A percentile compares a stretch with the other conserved stretches of the same genome.
Evolutionary conservation across 495 filamentous ascomycete genomes (phyloP).

Genomic region (Annulohypoxylon stygium): DNA sequence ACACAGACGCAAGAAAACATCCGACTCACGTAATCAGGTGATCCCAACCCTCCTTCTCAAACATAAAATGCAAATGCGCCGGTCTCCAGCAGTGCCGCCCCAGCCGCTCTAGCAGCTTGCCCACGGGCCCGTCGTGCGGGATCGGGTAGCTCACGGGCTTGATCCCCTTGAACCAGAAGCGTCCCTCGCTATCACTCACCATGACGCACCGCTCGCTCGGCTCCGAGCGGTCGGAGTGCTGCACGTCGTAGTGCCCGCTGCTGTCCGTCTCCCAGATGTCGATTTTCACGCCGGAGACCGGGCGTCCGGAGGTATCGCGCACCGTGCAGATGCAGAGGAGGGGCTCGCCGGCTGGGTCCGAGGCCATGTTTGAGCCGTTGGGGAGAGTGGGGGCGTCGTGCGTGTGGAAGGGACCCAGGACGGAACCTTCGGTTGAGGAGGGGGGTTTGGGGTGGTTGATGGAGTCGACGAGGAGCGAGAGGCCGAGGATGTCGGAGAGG

Average conservation of each 20-base stretch:
- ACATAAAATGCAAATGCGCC: slow-evolving; percentile 96
- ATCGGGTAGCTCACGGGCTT: slow-evolving; percentile 91
- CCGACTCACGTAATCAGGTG: slow-evolving; percentile 83
- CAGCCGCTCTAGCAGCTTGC: slow-evolving; percentile 77
- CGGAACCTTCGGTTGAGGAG: slow-evolving; percentile 83
- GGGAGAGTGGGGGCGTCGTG: slow-evolving; percentile 79
- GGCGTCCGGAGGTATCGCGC: slow-evolving; percentile 74
- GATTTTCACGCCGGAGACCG: slow-evolving; percentile 78
- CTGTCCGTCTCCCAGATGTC: slow-evolving; percentile 97
- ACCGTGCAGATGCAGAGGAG: slow-evolving; percentile 84
- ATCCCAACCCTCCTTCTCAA: slow-evolving; percentile 85
- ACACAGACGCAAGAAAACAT: slow-evolving; percentile 5
- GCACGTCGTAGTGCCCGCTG: slow-evolving; percentile 90
- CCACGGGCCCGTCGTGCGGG: slow-evolving; percentile 90
- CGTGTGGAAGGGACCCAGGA: slow-evolving; percentile 94
- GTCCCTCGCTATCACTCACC: slow-evolving; percentile 74
- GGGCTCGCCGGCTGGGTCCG: slow-evolving; percentile 76
- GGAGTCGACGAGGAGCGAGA: slow-evolving; percentile 88
- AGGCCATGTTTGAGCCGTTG: slow-evolving; percentile 77
- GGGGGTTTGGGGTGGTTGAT: slow-evolving; percentile 92
- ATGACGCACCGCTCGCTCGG: slow-evolving; percentile 88
- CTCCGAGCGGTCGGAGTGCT: slow-evolving; percentile 75
- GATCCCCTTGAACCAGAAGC: slow-evolving; percentile 91
- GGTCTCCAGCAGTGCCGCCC: slow-evolving; percentile 85
- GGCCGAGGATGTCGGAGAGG: slow-evolving; percentile 89